A percentile compares a stretch with the other conserved stretches of the same genome.
Evolutionary conservation across 495 filamentous ascomycete genomes (phyloP).

Genomic region (Xylaria nigripes): DNA sequence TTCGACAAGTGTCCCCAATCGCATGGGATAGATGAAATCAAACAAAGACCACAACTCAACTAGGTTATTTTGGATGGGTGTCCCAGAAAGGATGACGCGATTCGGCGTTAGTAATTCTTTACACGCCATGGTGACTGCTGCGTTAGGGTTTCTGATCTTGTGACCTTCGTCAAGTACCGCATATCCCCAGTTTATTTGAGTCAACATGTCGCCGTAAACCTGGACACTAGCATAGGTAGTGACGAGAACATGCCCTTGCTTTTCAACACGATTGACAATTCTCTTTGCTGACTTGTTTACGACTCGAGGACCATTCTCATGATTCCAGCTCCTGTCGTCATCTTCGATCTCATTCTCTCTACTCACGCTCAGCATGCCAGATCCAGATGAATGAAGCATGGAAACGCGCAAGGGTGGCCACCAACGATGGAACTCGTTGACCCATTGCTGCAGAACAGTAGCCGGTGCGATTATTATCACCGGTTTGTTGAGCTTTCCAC

Average conservation of each 20-base stretch:
- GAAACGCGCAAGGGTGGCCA: constrained; percentile 93
- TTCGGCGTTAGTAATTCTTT: constrained; percentile 85
- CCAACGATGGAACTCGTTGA: constrained; percentile 96
- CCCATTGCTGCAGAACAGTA: constrained; percentile 93
- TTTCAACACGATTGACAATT: constrained; percentile 74
- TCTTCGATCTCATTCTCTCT: constrained; percentile 67
- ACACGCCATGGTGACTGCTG: constrained; percentile 82
- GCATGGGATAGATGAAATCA: constrained; percentile 94
- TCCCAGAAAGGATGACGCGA: constrained; percentile 87
- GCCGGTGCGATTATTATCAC: constrained; percentile 86
- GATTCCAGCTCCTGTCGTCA: constrained; percentile 42
- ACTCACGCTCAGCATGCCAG: constrained; percentile 81
- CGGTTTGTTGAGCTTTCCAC: constrained; percentile 71
- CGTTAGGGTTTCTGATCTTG: constrained; percentile 93
- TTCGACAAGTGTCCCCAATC: constrained; percentile 78
- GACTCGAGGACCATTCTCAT: constrained; percentile 35
- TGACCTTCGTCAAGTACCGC: constrained; percentile 95
- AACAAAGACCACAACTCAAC: constrained; percentile 96
- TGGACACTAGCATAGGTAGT: constrained; percentile 93
- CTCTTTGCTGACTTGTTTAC: constrained; percentile 57
- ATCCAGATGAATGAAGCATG: constrained; percentile 89
- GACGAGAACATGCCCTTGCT: constrained; percentile 83
- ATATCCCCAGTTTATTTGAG: constrained; percentile 80
- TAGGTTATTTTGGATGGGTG: constrained; percentile 95
- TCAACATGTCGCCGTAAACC: constrained; percentile 69